Conservation (phyloP, 2,329 filamentous ascomycete genomes). For the Thelonectria discophora region DNA sequence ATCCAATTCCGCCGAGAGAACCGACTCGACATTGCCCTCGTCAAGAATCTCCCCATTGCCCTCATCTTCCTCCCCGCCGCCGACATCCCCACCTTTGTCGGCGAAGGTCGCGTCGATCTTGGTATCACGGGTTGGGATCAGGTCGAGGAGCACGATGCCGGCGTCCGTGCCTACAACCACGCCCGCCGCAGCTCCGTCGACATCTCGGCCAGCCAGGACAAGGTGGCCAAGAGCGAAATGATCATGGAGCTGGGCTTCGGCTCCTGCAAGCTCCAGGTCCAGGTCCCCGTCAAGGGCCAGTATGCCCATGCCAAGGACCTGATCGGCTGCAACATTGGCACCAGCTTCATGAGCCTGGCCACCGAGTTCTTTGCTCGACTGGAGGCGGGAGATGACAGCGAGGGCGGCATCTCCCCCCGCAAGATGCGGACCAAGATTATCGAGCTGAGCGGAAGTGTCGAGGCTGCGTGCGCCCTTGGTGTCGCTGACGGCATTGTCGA, state of each 20-base stretch:
- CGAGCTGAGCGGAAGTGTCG: constrained; percentile 94
- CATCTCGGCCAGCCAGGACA: constrained; percentile 46
- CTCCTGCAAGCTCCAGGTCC: constrained; percentile 92
- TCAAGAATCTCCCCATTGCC: constrained; percentile 95
- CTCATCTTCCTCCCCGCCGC: constrained; percentile 96
- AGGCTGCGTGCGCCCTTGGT: constrained; percentile 93
- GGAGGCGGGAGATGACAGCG: constrained; percentile 64
- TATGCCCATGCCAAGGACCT: constrained; percentile 77
- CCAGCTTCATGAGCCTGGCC: constrained; percentile 89
- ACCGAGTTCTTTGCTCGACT: constrained; percentile 84
- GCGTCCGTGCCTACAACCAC: constrained; percentile 59
- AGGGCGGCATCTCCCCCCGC: constrained; percentile 45
- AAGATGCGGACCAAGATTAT: constrained; percentile 88
- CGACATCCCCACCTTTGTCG: constrained; percentile 97
- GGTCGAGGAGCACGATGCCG: constrained; percentile 87
- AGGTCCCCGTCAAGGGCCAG: constrained; percentile 86
- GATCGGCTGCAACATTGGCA: constrained; percentile 92
- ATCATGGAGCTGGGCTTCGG: constrained; percentile 93
- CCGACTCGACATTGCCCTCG: constrained; percentile 94
- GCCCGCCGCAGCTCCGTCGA: constrained; percentile 55
- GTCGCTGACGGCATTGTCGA: constrained; percentile 98
- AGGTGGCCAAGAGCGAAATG: constrained; percentile 76
- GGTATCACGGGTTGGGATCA: constrained; percentile 96
- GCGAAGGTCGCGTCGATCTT: constrained; percentile 90
- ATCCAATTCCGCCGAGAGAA: constrained; percentile 97